phyloP scores from a whole-genome alignment of 1,284 basidiomycete species.

The Malassezia arunalokei region DNA sequence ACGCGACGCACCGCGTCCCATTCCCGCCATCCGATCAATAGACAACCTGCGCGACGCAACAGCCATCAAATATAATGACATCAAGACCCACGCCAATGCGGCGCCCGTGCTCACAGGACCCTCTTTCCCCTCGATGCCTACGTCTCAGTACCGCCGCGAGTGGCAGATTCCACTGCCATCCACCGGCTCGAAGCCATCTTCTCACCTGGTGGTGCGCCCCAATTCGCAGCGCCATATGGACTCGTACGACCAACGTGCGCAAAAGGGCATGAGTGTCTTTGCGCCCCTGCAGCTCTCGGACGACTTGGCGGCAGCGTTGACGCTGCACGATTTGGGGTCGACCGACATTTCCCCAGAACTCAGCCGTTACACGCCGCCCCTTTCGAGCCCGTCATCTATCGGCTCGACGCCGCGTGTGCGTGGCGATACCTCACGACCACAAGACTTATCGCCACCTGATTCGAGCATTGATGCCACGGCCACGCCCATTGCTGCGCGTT shows the following conservation, averaged over 20 bases:
- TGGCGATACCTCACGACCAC: background rate
- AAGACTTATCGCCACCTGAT: background rate
- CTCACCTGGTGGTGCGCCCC: background rate
- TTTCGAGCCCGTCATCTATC: constrained; percentile 14
- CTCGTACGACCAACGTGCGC: background rate
- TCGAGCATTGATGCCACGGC: background rate
- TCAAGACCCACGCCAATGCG: background rate
- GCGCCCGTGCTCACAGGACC: background rate
- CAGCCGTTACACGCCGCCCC: constrained; percentile 8
- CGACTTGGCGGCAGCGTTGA: constrained; percentile 1
- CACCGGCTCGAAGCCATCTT: background rate
- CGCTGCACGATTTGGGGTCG: background rate
- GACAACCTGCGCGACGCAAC: background rate
- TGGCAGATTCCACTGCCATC: background rate
- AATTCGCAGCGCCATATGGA: background rate
- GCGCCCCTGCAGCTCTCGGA: constrained; percentile 11
- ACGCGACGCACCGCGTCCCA: background rate
- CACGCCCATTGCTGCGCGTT: constrained; percentile 15
- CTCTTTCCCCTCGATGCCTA: background rate
- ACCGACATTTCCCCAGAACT: background rate
- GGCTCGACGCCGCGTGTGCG: constrained; percentile 4
- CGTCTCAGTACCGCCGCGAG: background rate
- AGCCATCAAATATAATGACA: background rate
- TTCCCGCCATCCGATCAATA: background rate
- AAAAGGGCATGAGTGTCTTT: constrained; percentile 16